A percentile compares a stretch with the other conserved stretches of the same genome.
Conservation (phyloP, 805 yeast genomes). For the Ogataea nakhonphanomensis region DNA sequence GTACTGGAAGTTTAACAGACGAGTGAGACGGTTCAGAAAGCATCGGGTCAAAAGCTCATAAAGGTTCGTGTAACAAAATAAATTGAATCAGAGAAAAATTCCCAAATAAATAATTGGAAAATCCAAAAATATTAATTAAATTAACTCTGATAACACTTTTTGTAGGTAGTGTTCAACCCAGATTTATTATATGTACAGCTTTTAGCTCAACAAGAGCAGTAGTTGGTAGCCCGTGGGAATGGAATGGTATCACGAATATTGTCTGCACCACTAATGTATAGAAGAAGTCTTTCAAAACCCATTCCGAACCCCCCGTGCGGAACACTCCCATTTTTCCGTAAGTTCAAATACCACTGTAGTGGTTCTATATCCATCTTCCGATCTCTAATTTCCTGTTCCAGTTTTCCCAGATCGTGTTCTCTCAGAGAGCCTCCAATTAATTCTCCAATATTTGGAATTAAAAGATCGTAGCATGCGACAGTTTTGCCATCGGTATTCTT, state of each 20-base stretch:
- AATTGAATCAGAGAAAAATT: slow-evolving; percentile 6
- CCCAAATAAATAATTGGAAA: slow-evolving; percentile 5
- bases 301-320: slow-evolving; percentile 98
- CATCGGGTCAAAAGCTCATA: slow-evolving; percentile 4
- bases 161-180: slow-evolving; percentile 4
- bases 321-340: slow-evolving; percentile 72
- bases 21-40: slow-evolving; percentile 8
- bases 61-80: slow-evolving; percentile 4
- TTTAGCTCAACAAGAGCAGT: slow-evolving; percentile 39
- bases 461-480: slow-evolving; percentile 85
- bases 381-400: slow-evolving; percentile 47
- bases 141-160: not conserved
- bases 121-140: slow-evolving; percentile 2
- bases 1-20: slow-evolving; percentile 10
- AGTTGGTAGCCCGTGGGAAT: slow-evolving; percentile 71
- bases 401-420: slow-evolving; percentile 55
- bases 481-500: slow-evolving; percentile 46
- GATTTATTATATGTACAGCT: slow-evolving; percentile 3
- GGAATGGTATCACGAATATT: slow-evolving; percentile 86
- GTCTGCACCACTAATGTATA: slow-evolving; percentile 67
- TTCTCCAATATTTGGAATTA: slow-evolving; percentile 92
- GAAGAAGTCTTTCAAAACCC: slow-evolving; percentile 84
- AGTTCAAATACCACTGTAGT: slow-evolving; percentile 76
- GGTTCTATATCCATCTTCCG: slow-evolving; percentile 56
- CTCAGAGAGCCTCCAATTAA: slow-evolving; percentile 92